Conservation (phyloP, 345 rosid genomes). For the Camelina neglecta region DNA sequence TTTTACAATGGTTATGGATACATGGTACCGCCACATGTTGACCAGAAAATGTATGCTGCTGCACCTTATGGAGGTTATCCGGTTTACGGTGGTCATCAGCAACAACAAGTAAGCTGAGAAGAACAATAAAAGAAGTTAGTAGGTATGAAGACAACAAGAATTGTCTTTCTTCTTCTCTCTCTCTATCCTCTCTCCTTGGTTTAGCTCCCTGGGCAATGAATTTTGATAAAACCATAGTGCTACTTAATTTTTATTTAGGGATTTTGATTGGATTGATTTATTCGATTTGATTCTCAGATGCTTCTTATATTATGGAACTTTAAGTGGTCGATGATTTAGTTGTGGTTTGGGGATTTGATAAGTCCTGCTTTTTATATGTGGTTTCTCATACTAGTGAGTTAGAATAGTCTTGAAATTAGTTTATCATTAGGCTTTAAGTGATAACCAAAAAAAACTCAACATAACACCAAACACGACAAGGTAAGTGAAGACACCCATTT, state of each 20-base stretch:
- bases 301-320: constrained; percentile 15
- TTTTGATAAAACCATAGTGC: constrained; percentile 37
- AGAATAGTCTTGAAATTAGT: not conserved
- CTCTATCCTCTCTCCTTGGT: constrained; percentile 6
- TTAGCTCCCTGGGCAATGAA: constrained; percentile 19
- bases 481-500: not conserved
- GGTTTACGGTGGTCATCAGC: constrained; percentile 75
- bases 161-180: constrained; percentile 11
- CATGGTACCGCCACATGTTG: constrained; percentile 60
- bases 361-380: not conserved
- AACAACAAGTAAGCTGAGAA: constrained; percentile 79
- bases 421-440: not conserved
- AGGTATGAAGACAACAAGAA: constrained; percentile 18
- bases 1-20: constrained; percentile 83
- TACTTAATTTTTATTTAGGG: constrained; percentile 26
- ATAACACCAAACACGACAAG: not conserved
- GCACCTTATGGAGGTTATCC: constrained; percentile 78
- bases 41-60: constrained; percentile 75
- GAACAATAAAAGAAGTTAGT: constrained; percentile 18
- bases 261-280: constrained; percentile 38
- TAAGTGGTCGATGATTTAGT: not conserved
- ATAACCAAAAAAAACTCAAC: not conserved
- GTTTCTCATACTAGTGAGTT: not conserved
- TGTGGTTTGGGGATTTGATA: constrained; percentile 8
- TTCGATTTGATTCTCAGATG: constrained; percentile 10